phyloP scores from a whole-genome alignment of 2,329 filamentous ascomycete species.

The Aschersonia sp. region DNA sequence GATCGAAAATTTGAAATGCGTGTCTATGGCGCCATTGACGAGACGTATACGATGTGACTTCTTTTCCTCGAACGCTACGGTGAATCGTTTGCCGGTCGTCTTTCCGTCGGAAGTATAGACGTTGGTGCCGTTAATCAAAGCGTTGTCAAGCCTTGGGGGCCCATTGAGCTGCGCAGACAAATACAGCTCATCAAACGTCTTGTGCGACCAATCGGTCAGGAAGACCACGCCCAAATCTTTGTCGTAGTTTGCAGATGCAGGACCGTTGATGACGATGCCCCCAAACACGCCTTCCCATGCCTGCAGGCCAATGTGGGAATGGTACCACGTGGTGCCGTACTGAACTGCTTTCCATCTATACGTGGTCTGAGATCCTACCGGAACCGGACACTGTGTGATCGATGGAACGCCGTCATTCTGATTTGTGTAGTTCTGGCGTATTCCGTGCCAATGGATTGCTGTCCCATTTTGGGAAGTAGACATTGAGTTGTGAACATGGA shows the following conservation, averaged over 20 bases:
- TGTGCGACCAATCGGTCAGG: constrained; percentile 43
- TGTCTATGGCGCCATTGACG: constrained; percentile 30
- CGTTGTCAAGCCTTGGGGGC: constrained; percentile 22
- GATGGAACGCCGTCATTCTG: constrained; percentile 40
- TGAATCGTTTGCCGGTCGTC: constrained; percentile 17
- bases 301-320: constrained; percentile 39
- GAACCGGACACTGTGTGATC: constrained; percentile 33
- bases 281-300: constrained; percentile 42
- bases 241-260: constrained; percentile 43
- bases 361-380: constrained; percentile 34
- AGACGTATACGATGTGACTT: constrained; percentile 31
- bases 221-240: constrained; percentile 45
- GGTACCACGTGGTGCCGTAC: constrained; percentile 44
- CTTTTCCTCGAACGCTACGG: constrained; percentile 23
- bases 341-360: constrained; percentile 43
- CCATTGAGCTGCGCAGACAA: not conserved
- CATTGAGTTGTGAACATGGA: constrained; percentile 38
- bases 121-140: constrained; percentile 29
- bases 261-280: constrained; percentile 46
- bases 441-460: constrained; percentile 47
- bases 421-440: constrained; percentile 39
- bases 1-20: constrained; percentile 32
- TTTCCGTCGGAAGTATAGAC: constrained; percentile 10
- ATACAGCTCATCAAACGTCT: constrained; percentile 23
- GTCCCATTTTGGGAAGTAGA: constrained; percentile 35